phyloP scores from a whole-genome alignment of 192 early-diverging fungal genomes.

The Podila horticola region DNA sequence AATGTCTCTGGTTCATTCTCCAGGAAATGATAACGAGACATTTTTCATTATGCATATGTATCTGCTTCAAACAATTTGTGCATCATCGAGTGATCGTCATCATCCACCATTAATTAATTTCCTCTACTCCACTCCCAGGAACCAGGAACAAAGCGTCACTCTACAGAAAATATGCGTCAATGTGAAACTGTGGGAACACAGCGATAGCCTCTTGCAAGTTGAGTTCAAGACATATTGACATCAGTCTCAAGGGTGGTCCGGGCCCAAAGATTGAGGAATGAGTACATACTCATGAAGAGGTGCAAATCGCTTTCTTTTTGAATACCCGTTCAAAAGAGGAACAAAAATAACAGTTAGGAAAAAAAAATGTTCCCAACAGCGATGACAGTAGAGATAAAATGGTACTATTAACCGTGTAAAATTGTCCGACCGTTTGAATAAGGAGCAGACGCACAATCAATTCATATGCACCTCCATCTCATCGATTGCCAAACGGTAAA shows the following conservation, averaged over 20 bases:
- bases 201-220: neutral
- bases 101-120: too few relatives aligned
- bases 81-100: too few relatives aligned
- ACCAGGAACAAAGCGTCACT: too few relatives aligned
- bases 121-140: too few relatives aligned
- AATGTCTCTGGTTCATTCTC: too few relatives aligned
- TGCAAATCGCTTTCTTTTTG: too few relatives aligned
- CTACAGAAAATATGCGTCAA: too few relatives aligned
- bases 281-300: neutral
- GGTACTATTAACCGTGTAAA: neutral
- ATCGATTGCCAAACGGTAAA: neutral
- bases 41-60: too few relatives aligned
- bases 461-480: neutral
- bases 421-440: neutral
- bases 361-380: neutral
- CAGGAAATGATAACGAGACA: neutral
- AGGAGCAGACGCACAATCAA: neutral
- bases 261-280: neutral
- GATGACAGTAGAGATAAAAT: neutral
- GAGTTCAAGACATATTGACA: neutral
- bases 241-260: constrained; percentile 3
- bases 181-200: too few relatives aligned
- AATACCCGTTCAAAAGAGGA: neutral
- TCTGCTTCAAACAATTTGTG: too few relatives aligned
- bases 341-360: neutral